Base-by-base conservation (phyloP, 192 early-diverging fungal species). In the Geranomyces variabilis region DNA sequence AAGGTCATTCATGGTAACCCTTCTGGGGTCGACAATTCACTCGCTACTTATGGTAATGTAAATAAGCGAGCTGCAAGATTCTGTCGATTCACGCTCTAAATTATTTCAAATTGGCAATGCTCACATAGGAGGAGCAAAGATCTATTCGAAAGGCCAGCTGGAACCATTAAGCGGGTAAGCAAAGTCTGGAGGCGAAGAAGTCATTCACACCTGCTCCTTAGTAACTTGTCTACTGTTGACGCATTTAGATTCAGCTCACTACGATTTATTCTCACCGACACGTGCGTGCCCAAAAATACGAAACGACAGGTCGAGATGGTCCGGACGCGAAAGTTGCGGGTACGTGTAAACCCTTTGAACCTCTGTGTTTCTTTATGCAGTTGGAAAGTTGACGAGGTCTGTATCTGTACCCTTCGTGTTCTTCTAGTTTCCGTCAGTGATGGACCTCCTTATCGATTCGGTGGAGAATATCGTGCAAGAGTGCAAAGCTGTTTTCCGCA, bases 1-100 rank as follows among this genome's bases (percentile, higher is more conserved):
- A 91, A 95, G 76, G 92, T 99, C 12, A 91, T 96, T 15, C 97
- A 99, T 71, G 95, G 95, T 10, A 94, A 91, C 33, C 95, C 96
- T 6, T 95, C 93, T 28, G 97, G 97, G 0, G 86, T 99, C 14
- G 97, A 99, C 73, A 99, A 99, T 74, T 82, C 94, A 21, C 84
- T 98, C 10, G 86, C 89, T 62, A 93, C 93, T 24, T 94, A 83
- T 77, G 97, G 96, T 82, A 41, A 41, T 41, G n/a, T n/a, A n/a
- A n/a, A n/a, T n/a, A n/a, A n/a, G n/a, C n/a, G n/a, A n/a, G n/a
- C n/a, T n/a, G n/a, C n/a, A n/a, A n/a, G 19, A 10, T 47, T 47
- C 46, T 47, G 13, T 43, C 22, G 66, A 12, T 30, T 75, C 13
- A 43, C 31, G 46, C 43, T 14, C 29, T 21, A 0, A 34, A 33